These are phyloP conservation scores for Paramecium bursaria DNA, from an alignment of 73 alveolate genomes.

Conservation along the genomic window DNA sequence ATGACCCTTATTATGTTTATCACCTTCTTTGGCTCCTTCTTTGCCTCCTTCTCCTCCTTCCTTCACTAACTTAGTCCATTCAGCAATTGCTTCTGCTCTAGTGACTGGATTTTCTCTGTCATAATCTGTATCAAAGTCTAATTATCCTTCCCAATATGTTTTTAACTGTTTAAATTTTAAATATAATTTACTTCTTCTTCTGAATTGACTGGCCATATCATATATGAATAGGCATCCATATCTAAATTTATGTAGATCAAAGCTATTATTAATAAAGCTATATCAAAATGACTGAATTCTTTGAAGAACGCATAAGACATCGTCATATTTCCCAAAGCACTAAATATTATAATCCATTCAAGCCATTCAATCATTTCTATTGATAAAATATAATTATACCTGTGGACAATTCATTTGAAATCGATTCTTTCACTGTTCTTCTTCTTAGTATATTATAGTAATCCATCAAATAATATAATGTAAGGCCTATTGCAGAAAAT, in stretches of 20 bases:
- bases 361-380: slow-evolving; percentile 67
- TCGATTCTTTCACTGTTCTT: slow-evolving; percentile 68
- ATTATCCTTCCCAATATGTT: slow-evolving; percentile 59
- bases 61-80: too few species aligned
- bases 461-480: slow-evolving; percentile 58
- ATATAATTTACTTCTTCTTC: not conserved
- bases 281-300: slow-evolving; percentile 24
- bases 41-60: too few species aligned
- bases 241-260: slow-evolving; percentile 51
- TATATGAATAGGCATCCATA: slow-evolving; percentile 45
- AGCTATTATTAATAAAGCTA: slow-evolving; percentile 34
- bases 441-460: slow-evolving; percentile 60
- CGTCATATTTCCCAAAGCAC: slow-evolving; percentile 64
- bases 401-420: slow-evolving; percentile 56
- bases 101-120: slow-evolving; percentile 69
- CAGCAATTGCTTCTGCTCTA: slow-evolving; percentile 30
- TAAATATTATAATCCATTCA: slow-evolving; percentile 51
- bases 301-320: slow-evolving; percentile 59
- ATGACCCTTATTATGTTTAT: too few species aligned
- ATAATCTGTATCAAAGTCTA: slow-evolving; percentile 67
- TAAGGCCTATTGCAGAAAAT: slow-evolving; percentile 52
- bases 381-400: slow-evolving; percentile 3
- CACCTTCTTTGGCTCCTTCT: too few species aligned
- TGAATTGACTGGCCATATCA: not conserved
- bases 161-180: slow-evolving; percentile 13